A percentile compares a stretch with the other conserved stretches of the same genome.
Evolutionary conservation across 1,284 basidiomycete species (phyloP).

Genomic region (Retiboletus flavoniger): DNA sequence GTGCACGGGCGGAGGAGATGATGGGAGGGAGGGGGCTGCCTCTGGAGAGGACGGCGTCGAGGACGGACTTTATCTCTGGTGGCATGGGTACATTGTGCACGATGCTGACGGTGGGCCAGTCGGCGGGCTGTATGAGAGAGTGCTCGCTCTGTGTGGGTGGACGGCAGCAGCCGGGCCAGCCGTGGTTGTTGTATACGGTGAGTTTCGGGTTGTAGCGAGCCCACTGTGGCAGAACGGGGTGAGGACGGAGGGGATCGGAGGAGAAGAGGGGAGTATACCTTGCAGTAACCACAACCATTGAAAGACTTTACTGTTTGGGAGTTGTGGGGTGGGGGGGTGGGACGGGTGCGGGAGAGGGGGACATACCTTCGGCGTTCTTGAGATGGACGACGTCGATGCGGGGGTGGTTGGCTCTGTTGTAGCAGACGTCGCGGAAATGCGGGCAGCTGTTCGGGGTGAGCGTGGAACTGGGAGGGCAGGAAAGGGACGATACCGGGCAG

Average conservation of each 20-base stretch:
- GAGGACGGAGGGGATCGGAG: slow-evolving; percentile 31
- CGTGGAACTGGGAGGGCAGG: slow-evolving; percentile 11
- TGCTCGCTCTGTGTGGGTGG: slow-evolving; percentile 59
- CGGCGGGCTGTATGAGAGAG: slow-evolving; percentile 63
- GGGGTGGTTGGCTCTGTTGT: slow-evolving; percentile 68
- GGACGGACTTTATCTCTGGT: slow-evolving; percentile 59
- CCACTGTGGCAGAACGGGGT: slow-evolving; percentile 51
- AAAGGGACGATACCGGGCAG: slow-evolving; percentile 38
- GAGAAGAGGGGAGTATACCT: slow-evolving; percentile 46
- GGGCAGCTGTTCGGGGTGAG: slow-evolving; percentile 53
- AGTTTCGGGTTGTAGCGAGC: slow-evolving; percentile 57
- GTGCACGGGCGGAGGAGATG: slow-evolving; percentile 30
- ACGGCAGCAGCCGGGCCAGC: slow-evolving; percentile 83
- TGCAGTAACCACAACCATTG: slow-evolving; percentile 83
- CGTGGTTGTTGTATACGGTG: slow-evolving; percentile 61
- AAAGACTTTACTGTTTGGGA: slow-evolving; percentile 63
- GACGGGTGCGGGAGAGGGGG: slow-evolving; percentile 11
- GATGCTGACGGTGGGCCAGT: slow-evolving; percentile 74
- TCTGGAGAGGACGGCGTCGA: slow-evolving; percentile 51
- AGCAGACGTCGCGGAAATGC: slow-evolving; percentile 69
- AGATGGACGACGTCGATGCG: slow-evolving; percentile 71
- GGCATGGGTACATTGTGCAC: slow-evolving; percentile 71
- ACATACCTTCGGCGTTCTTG: slow-evolving; percentile 78
- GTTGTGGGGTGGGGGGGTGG: slow-evolving; percentile 11
- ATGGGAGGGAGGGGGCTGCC: slow-evolving; percentile 25